Evolutionary conservation across 1,284 basidiomycete genomes (phyloP).

Genomic region (Puccinia coronata): DNA sequence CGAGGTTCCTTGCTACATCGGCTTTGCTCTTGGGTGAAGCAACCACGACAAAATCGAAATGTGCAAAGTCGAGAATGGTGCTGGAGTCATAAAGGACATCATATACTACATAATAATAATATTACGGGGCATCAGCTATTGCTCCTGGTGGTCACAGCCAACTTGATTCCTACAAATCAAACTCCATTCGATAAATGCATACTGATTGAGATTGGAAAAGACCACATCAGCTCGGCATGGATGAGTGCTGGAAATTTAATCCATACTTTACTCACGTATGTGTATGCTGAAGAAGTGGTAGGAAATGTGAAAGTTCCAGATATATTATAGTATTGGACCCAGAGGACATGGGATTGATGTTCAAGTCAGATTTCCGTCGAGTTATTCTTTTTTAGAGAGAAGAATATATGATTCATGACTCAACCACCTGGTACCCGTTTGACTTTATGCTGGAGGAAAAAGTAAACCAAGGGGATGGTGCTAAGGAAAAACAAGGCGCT

Average conservation of each 20-base stretch:
- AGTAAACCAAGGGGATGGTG: constrained; percentile 75
- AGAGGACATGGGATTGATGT: background rate
- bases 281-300: constrained; percentile 11
- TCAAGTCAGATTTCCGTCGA: background rate
- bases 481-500: constrained; percentile 70
- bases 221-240: background rate
- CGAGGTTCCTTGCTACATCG: background rate
- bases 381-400: background rate
- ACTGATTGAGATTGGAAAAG: constrained; percentile 63
- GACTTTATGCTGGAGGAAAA: constrained; percentile 80
- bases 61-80: constrained; percentile 66
- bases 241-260: background rate
- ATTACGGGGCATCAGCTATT: background rate
- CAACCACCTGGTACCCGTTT: constrained; percentile 74
- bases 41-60: constrained; percentile 53
- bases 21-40: constrained; percentile 23
- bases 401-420: background rate
- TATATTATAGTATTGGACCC: background rate
- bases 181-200: constrained; percentile 83
- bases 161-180: constrained; percentile 63
- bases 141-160: background rate
- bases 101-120: constrained; percentile 60
- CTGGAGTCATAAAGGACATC: constrained; percentile 78
- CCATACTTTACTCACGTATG: constrained; percentile 4
- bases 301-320: background rate